Evolutionary conservation across 116 monocot genomes (phyloP), one percentile per base, ranked within the genome.

Genomic region (Posidonia oceanica): DNA sequence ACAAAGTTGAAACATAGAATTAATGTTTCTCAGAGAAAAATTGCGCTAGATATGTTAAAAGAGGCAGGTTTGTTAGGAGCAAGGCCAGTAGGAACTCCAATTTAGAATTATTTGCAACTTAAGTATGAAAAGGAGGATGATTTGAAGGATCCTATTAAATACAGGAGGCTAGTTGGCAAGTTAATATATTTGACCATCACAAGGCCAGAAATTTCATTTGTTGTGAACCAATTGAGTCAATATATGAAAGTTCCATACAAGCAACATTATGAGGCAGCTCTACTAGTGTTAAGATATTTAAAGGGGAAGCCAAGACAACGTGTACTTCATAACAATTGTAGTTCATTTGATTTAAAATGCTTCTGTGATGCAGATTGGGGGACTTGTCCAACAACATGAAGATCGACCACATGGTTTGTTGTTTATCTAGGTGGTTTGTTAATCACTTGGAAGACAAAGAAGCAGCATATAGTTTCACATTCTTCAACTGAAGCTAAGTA

Each of bases 401-500:
- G 21, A 14, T 69, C 54, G 0, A 52, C 21, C 3, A 36, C 69
- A 23, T 2, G 3, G 2, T 64, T 13, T 54, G n/a, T 11, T 12
- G 22, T 23, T 2, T 36, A 21, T 12, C 14, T 69, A 1, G 54
- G 69, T 7, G 13, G 17, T 36, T 22, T 12, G 0, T 14, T 36
- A 1, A 0, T 69, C 0, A 54, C 69, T 36, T 69, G 67, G 4
- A 69, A 69, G 10, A 52, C 69, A 3, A 69, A 69, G 54, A 69
- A 69, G 15, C 52, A 69, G 29, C 7, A 22, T 29, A 54, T 37
- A 1, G 54, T 69, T 36, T 58, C 71, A n/a, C 8, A 5, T 0
- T 71, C 71, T 13, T 71, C 59, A 3, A 36, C 14, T 38, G 64
- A 64, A 20, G 71, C 22, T 10, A 61, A 71, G 60, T 71, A 71